Evolutionary conservation across 2,329 filamentous ascomycete genomes (phyloP).

Genomic region (Aspergillus candidus): DNA sequence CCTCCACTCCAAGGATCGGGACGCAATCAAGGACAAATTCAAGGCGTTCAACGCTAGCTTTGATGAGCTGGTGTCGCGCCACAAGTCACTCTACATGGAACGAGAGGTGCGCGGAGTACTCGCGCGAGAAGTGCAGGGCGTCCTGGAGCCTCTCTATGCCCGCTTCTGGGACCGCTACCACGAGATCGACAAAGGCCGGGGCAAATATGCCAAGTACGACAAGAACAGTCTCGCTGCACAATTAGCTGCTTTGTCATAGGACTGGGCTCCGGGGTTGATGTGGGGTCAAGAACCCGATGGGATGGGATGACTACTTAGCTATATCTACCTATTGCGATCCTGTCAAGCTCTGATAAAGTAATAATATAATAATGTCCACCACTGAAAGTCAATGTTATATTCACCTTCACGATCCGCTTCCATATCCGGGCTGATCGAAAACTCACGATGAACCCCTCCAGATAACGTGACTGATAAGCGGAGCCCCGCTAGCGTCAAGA

Average conservation of each 20-base stretch:
- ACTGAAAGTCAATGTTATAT: too few relatives aligned
- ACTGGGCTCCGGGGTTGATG: neutral
- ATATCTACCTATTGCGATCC: too few relatives aligned
- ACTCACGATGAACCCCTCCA: conserved; percentile 10
- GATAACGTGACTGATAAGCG: conserved; percentile 36
- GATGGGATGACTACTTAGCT: too few relatives aligned
- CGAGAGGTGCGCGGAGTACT: conserved; percentile 76
- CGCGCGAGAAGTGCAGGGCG: conserved; percentile 76
- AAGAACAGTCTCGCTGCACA: conserved; percentile 68
- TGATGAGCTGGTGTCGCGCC: conserved; percentile 76
- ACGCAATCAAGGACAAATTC: conserved; percentile 95
- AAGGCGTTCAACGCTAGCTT: conserved; percentile 83
- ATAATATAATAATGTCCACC: neutral
- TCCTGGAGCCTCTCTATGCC: conserved; percentile 89
- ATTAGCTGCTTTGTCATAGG: conserved; percentile 41
- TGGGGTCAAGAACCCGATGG: neutral
- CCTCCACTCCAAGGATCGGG: conserved; percentile 83
- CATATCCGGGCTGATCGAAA: too few relatives aligned
- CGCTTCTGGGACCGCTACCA: conserved; percentile 97
- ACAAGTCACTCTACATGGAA: conserved; percentile 85
- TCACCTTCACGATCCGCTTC: too few relatives aligned
- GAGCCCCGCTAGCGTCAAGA: conserved; percentile 23
- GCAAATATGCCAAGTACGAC: conserved; percentile 97
- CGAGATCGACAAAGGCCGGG: conserved; percentile 94
- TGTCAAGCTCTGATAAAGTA: too few relatives aligned